These are phyloP conservation scores for Malus asiatica DNA, from an alignment of 306 rosid genomes.

Conservation along the genomic window DNA sequence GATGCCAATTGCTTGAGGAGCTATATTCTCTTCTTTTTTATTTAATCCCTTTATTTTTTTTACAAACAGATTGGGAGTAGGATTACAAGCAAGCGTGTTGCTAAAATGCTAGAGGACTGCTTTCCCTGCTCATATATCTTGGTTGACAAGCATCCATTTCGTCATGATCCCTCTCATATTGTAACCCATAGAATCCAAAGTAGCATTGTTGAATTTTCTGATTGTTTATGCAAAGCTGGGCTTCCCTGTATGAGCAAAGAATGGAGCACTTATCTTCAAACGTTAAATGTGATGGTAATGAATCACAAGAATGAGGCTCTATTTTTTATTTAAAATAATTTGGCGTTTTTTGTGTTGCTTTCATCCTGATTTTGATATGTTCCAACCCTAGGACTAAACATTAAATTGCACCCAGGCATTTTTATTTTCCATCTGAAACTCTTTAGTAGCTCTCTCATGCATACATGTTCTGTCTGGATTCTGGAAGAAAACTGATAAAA, in stretches of 20 bases:
- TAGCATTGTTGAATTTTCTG: constrained; percentile 53
- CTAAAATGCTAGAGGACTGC: constrained; percentile 69
- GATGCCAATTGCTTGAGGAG: background rate
- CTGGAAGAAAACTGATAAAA: background rate
- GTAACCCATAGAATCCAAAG: constrained; percentile 76
- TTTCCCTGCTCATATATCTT: constrained; percentile 66
- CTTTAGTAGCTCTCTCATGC: background rate
- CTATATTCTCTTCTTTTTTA: background rate
- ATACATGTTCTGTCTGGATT: background rate
- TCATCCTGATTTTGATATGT: constrained; percentile 11
- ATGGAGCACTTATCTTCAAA: constrained; percentile 46
- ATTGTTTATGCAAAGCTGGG: constrained; percentile 41
- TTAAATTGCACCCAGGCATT: background rate
- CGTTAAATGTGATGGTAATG: constrained; percentile 69
- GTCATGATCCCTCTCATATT: constrained; percentile 89
- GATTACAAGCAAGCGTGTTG: constrained; percentile 82
- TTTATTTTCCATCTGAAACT: background rate
- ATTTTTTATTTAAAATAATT: background rate
- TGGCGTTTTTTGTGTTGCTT: constrained; percentile 4
- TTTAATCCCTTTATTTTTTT: constrained; percentile 5
- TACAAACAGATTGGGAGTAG: constrained; percentile 79
- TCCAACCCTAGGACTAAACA: background rate
- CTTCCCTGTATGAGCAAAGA: constrained; percentile 38
- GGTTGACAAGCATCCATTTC: constrained; percentile 82
- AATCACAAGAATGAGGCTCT: constrained; percentile 13